phyloP scores from a whole-genome alignment of 2,329 filamentous ascomycete species.

The Thelonectria olida region DNA sequence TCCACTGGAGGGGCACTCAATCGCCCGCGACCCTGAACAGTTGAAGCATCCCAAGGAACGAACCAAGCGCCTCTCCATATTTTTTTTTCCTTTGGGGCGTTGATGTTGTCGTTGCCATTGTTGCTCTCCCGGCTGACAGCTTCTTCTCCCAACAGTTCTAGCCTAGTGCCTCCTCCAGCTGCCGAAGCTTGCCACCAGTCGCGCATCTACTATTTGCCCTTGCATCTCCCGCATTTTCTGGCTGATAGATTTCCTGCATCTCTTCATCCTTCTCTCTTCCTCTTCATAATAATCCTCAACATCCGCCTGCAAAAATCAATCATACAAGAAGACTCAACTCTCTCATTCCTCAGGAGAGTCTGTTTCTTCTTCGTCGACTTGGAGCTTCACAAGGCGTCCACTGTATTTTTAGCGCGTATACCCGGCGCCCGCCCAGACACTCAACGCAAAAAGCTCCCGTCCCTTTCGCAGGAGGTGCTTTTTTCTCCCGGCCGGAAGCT shows the following conservation, averaged over 20 bases:
- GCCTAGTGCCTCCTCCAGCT: constrained; percentile 35
- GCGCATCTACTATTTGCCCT: constrained; percentile 30
- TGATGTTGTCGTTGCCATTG: constrained; percentile 17
- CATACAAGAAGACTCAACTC: background rate
- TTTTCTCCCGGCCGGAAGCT: constrained; percentile 39
- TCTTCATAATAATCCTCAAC: constrained; percentile 23
- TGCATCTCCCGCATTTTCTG: background rate
- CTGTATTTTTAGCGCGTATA: constrained; percentile 41
- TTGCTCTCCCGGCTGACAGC: constrained; percentile 30
- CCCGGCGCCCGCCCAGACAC: constrained; percentile 10
- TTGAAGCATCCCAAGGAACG: background rate
- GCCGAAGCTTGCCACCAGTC: constrained; percentile 37
- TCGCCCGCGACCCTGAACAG: background rate
- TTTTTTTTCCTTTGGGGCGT: constrained; percentile 39
- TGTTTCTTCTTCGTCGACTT: background rate
- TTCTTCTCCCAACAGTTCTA: constrained; percentile 43
- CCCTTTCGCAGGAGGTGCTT: constrained; percentile 20
- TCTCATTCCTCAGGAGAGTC: background rate
- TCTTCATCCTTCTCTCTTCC: constrained; percentile 7
- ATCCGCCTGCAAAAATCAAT: background rate
- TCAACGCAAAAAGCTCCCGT: constrained; percentile 24
- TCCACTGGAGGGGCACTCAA: constrained; percentile 18
- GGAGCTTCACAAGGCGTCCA: constrained; percentile 23
- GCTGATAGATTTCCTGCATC: constrained; percentile 5
- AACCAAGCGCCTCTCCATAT: constrained; percentile 18